Percentiles rank a stretch among this genome's conserved stretches.
Evolutionary conservation across 306 rosid genomes (phyloP).

Genomic region (Vachellia pachyceras): DNA sequence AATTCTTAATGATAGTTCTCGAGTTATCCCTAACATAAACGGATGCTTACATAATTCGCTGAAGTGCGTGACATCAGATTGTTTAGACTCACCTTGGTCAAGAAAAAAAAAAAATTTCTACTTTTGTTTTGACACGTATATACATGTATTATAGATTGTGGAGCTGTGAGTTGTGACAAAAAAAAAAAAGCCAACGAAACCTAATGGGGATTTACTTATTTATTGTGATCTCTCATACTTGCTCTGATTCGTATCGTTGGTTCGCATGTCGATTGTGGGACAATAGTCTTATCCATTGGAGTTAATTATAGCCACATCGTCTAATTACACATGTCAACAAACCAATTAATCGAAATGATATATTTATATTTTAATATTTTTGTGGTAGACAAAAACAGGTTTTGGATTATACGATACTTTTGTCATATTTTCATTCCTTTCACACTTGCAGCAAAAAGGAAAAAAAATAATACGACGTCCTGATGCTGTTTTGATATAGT

Average conservation of each 20-base stretch:
- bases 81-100: too few relatives aligned
- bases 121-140: too few relatives aligned
- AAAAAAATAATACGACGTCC: background rate
- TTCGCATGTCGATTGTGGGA: constrained; percentile 15
- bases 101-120: too few relatives aligned
- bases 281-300: background rate
- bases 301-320: constrained; percentile 18
- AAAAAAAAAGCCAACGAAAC: constrained; percentile 21
- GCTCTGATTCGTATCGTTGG: background rate
- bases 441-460: background rate
- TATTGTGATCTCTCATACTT: constrained; percentile 1
- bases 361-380: background rate
- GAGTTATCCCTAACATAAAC: too few relatives aligned
- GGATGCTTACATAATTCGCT: too few relatives aligned
- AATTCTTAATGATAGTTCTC: too few relatives aligned
- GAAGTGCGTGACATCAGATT: too few relatives aligned
- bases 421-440: constrained; percentile 6
- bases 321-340: background rate
- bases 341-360: constrained; percentile 7
- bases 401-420: background rate
- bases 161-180: constrained; percentile 19
- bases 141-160: too few relatives aligned
- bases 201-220: constrained; percentile 20
- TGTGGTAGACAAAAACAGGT: background rate
- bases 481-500: background rate